Base-by-base conservation (phyloP, 345 rosid species). In the Ceriops tagal region DNA sequence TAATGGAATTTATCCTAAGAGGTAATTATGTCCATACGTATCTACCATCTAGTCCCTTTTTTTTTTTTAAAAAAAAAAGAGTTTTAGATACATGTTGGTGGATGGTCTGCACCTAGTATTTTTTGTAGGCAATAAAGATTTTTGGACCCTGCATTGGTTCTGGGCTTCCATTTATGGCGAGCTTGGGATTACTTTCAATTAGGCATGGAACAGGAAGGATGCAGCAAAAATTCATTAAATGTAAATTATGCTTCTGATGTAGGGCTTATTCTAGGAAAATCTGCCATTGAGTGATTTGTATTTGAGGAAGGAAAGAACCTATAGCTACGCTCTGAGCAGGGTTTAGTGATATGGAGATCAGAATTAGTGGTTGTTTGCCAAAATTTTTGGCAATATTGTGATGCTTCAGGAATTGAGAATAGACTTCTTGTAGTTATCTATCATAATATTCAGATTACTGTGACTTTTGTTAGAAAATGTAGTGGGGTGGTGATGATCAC, bases 1-100 rank as follows among this genome's bases (percentile, higher is more conserved):
- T 24, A 92, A 92, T 73, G 98, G 96, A 62, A 86, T 65, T 79
- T 85, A 87, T 79, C 87, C 97, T 20, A 95, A 92, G 82, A 92
- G 99, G 99, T 87, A 67, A 82, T 62, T 56, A 21, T 52, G 57
- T 64, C 65, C 24, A 2, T 28, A 27, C 30, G 15, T 10, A 11
- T 10, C 49, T 43, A 0, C 16, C 1, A 13, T 10, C 43, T 43
- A 13, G 59, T 21, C 11, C 22, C 1, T 21, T 11, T 9, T 43
- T 43, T 39, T 9, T 39, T 3, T 8, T 35, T 35, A 8, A 8
- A 2, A 28, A 24, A 30, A 30, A 30, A 30, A 30, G 0, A 1
- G 8, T 55, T 8, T 22, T 55, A 13, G 11, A 22, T 55, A n/a
- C 58, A 24, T 55, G 16, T 20, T 15, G 53, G 51, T 53, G 10